Conservation (phyloP, 352 stramenopile genomes). For the Globisporangium carolinianum region DNA sequence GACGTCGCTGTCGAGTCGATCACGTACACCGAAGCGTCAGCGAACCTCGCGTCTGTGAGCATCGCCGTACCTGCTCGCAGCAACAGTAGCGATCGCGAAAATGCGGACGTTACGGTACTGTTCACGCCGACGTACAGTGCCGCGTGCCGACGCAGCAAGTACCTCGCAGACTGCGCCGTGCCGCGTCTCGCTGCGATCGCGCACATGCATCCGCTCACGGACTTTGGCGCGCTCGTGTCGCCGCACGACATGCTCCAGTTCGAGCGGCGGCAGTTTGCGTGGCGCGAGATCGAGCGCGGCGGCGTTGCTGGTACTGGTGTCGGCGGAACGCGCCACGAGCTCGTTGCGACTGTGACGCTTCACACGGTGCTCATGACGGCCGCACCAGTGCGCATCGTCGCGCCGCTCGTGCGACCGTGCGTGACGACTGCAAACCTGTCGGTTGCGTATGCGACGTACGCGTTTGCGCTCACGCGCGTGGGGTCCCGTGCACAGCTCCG, state of each 20-base stretch:
- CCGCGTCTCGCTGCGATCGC: conserved; percentile 5
- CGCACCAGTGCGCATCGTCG: conserved; percentile 22
- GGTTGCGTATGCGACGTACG: background rate
- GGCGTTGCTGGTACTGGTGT: background rate
- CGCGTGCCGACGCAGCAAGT: conserved; percentile 19
- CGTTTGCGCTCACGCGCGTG: conserved; percentile 39
- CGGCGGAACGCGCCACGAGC: background rate
- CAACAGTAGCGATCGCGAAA: background rate
- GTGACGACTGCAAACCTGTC: conserved; percentile 15
- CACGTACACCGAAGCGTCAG: background rate
- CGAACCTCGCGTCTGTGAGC: conserved; percentile 6
- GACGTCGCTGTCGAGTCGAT: conserved; percentile 15
- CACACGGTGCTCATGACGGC: conserved; percentile 30
- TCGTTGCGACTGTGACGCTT: conserved; percentile 24
- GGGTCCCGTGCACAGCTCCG: conserved; percentile 16
- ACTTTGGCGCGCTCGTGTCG: conserved; percentile 28
- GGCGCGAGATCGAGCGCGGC: conserved; percentile 10
- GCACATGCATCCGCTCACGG: conserved; percentile 20
- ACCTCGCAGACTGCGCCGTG: conserved; percentile 34
- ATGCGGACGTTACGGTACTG: conserved; percentile 9
- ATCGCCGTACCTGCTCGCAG: background rate
- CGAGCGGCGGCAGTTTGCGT: conserved; percentile 24
- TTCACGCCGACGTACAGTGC: conserved; percentile 26
- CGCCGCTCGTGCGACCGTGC: conserved; percentile 24
- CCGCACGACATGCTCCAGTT: conserved; percentile 24